Evolutionary conservation across 306 rosid genomes (phyloP).

Genomic region (Heteromeles arbutifolia): DNA sequence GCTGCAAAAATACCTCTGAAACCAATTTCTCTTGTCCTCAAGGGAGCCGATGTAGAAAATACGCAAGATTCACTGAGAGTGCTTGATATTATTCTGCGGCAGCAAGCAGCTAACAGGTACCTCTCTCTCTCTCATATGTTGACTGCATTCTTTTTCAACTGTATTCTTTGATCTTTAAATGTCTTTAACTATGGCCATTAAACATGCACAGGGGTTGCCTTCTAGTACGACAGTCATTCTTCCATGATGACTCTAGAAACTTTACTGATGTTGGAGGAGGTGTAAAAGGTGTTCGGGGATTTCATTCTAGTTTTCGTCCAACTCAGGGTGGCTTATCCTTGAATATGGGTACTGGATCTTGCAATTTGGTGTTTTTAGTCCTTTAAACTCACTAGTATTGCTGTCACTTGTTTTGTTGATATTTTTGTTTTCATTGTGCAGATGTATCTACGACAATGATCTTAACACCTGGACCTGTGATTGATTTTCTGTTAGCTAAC

Average conservation of each 20-base stretch:
- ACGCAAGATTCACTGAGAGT: conserved; percentile 72
- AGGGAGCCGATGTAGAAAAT: conserved; percentile 46
- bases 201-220: conserved; percentile 69
- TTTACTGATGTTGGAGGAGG: conserved; percentile 79
- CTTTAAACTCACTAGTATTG: conserved; percentile 3
- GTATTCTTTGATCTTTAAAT: conserved; percentile 19
- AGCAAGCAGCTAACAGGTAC: conserved; percentile 76
- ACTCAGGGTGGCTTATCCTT: conserved; percentile 65
- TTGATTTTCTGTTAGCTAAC: conserved; percentile 65
- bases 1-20: conserved; percentile 63
- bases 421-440: conserved; percentile 22
- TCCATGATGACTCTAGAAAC: conserved; percentile 59
- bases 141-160: conserved; percentile 9
- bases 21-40: conserved; percentile 38
- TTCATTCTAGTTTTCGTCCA: conserved; percentile 75
- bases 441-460: conserved; percentile 86
- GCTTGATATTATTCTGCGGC: conserved; percentile 68
- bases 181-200: conserved; percentile 17
- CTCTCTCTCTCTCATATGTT: conserved; percentile 12
- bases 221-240: conserved; percentile 83
- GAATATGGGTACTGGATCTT: conserved; percentile 62
- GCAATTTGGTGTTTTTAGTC: conserved; percentile 5
- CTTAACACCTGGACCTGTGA: conserved; percentile 73
- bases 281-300: conserved; percentile 59
- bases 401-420: background rate